Percentiles rank a stretch among this genome's conserved stretches.
Evolutionary conservation across 148 eudicot genomes (phyloP).

Genomic region (Linanthus parryae): DNA sequence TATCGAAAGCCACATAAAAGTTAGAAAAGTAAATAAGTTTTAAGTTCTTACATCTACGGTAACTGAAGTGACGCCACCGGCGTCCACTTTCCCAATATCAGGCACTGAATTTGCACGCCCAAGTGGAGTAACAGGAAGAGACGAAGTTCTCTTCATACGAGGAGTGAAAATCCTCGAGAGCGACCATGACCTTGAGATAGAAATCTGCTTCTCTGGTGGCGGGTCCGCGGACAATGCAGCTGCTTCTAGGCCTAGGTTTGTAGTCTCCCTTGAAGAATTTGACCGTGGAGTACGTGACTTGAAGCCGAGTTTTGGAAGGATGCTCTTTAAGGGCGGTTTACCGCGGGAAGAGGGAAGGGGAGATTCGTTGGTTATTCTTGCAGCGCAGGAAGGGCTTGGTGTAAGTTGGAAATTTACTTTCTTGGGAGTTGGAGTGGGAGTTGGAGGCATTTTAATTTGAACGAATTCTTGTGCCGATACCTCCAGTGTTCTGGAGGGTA

Average conservation of each 20-base stretch:
- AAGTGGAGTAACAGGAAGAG: conserved; percentile 59
- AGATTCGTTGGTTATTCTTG: conserved; percentile 41
- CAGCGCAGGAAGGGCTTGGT: conserved; percentile 41
- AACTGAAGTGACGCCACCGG: conserved; percentile 20
- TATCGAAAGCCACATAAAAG: neutral
- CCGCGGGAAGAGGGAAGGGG: conserved; percentile 52
- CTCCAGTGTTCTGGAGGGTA: conserved; percentile 53
- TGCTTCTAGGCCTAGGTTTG: conserved; percentile 24
- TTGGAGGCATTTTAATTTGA: conserved; percentile 49
- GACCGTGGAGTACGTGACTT: conserved; percentile 34
- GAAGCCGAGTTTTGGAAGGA: conserved; percentile 55
- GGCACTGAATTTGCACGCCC: conserved; percentile 33
- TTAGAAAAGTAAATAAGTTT: neutral
- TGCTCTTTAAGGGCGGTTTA: conserved; percentile 42
- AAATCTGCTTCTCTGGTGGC: conserved; percentile 45
- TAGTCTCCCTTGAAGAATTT: conserved; percentile 34
- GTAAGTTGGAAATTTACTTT: conserved; percentile 66
- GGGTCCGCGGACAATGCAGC: too few species aligned
- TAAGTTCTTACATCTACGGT: conserved; percentile 35
- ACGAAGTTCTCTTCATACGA: conserved; percentile 43
- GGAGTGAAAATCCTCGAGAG: conserved; percentile 73
- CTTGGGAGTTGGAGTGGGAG: conserved; percentile 65
- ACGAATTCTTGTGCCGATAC: conserved; percentile 44
- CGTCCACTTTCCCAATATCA: conserved; percentile 13
- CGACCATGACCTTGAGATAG: conserved; percentile 57